A percentile compares a stretch with the other conserved stretches of the same genome.
phyloP scores from a whole-genome alignment of 331 rosid species.

The Malus hybrid region DNA sequence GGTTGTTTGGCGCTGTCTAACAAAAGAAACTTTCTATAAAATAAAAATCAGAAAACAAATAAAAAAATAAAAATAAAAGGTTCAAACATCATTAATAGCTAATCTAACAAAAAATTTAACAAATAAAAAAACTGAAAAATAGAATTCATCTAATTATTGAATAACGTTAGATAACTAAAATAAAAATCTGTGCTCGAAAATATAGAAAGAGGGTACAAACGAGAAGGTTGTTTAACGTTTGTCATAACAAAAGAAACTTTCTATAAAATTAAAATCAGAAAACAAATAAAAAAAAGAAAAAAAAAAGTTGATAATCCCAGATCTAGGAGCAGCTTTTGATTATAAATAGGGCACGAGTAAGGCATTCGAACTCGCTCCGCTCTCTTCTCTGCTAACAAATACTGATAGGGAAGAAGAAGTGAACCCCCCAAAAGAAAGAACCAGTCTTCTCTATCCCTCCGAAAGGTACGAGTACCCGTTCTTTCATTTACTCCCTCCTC shows the following conservation, averaged over 20 bases:
- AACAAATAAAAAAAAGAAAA: too few relatives aligned
- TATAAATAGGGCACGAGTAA: not conserved
- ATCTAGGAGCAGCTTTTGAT: not conserved
- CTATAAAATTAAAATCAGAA: not conserved
- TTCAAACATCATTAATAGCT: too few relatives aligned
- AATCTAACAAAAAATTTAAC: too few relatives aligned
- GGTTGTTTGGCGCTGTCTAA: too few relatives aligned
- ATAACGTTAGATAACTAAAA: too few relatives aligned
- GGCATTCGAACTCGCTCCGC: slow-evolving; percentile 18
- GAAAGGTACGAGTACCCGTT: slow-evolving; percentile 1
- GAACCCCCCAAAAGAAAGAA: not conserved
- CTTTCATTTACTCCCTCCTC: not conserved
- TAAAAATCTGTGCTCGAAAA: too few relatives aligned
- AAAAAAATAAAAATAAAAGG: not conserved
- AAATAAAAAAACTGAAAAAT: too few relatives aligned
- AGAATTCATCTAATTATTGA: too few relatives aligned
- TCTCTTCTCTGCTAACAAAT: slow-evolving; percentile 8
- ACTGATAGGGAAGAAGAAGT: not conserved
- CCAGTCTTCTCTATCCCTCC: not conserved
- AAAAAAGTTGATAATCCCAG: not conserved
- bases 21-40: too few relatives aligned
- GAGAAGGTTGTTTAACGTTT: too few relatives aligned
- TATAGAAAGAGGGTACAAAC: too few relatives aligned
- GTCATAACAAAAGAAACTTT: too few relatives aligned
- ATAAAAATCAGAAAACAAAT: not conserved